Percentiles rank a stretch among this genome's conserved stretches.
These are phyloP conservation scores for Trichoderma afroharzianum DNA, from an alignment of 2,329 filamentous ascomycete genomes.

Conservation along the genomic window DNA sequence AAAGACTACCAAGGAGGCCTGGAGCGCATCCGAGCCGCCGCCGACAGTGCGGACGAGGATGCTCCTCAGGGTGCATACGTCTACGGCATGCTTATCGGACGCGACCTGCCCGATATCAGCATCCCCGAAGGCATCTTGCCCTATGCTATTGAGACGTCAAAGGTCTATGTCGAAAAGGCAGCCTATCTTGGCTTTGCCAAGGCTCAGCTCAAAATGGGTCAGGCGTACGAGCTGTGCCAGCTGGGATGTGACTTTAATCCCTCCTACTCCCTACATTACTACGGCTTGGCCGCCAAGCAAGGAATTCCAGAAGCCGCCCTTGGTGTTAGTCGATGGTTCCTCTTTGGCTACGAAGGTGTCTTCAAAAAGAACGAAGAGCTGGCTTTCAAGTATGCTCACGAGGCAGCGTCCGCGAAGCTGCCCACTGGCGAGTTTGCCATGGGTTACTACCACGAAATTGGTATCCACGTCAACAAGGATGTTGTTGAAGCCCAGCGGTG, in stretches of 20 bases:
- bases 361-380: conserved; percentile 96
- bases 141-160: conserved; percentile 68
- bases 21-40: conserved; percentile 77
- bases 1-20: conserved; percentile 77
- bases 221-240: conserved; percentile 90
- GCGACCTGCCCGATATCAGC: conserved; percentile 85
- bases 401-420: conserved; percentile 77
- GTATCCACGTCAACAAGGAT: conserved; percentile 83
- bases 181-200: conserved; percentile 95
- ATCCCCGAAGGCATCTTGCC: conserved; percentile 69
- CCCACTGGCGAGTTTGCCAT: conserved; percentile 93
- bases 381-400: conserved; percentile 84
- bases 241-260: conserved; percentile 94
- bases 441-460: conserved; percentile 96
- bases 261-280: conserved; percentile 89
- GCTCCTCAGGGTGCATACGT: conserved; percentile 94
- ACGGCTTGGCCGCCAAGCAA: conserved; percentile 85
- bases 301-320: conserved; percentile 92
- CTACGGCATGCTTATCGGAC: conserved; percentile 88
- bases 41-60: conserved; percentile 88
- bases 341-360: conserved; percentile 88
- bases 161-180: conserved; percentile 91
- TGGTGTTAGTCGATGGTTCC: conserved; percentile 96
- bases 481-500: conserved; percentile 77
- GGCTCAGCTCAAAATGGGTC: conserved; percentile 94